phyloP scores from a whole-genome alignment of 768 basidiomycete species.

The Paxillus involutus region DNA sequence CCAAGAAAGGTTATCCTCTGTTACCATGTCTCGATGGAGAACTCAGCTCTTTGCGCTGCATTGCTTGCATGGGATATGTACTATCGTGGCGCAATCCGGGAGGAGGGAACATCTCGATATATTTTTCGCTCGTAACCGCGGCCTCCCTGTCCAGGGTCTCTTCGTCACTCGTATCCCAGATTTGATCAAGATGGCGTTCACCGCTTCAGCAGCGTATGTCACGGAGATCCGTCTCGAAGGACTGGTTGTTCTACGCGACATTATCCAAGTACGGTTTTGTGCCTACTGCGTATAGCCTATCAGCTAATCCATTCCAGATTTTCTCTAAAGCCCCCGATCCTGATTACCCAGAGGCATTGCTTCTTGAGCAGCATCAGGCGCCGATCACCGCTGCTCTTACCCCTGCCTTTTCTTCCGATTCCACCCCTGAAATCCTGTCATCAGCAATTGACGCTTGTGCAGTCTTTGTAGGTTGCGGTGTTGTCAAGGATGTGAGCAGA shows the following conservation, averaged over 20 bases:
- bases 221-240: slow-evolving; percentile 94
- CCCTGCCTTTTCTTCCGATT: slow-evolving; percentile 93
- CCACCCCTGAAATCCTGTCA: slow-evolving; percentile 92
- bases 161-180: slow-evolving; percentile 87
- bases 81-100: slow-evolving; percentile 68
- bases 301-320: slow-evolving; percentile 48
- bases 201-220: slow-evolving; percentile 94
- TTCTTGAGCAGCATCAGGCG: slow-evolving; percentile 97
- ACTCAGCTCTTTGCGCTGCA: slow-evolving; percentile 94
- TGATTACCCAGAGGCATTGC: slow-evolving; percentile 83
- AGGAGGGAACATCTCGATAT: slow-evolving; percentile 84
- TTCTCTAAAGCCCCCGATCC: slow-evolving; percentile 89
- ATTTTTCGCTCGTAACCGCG: slow-evolving; percentile 59
- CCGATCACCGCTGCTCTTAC: slow-evolving; percentile 97
- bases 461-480: slow-evolving; percentile 91
- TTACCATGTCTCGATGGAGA: slow-evolving; percentile 84
- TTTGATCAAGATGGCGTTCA: slow-evolving; percentile 97
- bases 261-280: slow-evolving; percentile 71
- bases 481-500: slow-evolving; percentile 83
- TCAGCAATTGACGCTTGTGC: slow-evolving; percentile 93
- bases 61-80: slow-evolving; percentile 88
- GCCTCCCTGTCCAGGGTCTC: slow-evolving; percentile 58
- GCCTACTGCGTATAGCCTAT: background rate
- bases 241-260: slow-evolving; percentile 83
- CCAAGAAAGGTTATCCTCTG: slow-evolving; percentile 33